These are phyloP conservation scores for Schoenoplectus tabernaemontani DNA, from an alignment of 202 grass and related monocot genomes.

Conservation along the genomic window DNA sequence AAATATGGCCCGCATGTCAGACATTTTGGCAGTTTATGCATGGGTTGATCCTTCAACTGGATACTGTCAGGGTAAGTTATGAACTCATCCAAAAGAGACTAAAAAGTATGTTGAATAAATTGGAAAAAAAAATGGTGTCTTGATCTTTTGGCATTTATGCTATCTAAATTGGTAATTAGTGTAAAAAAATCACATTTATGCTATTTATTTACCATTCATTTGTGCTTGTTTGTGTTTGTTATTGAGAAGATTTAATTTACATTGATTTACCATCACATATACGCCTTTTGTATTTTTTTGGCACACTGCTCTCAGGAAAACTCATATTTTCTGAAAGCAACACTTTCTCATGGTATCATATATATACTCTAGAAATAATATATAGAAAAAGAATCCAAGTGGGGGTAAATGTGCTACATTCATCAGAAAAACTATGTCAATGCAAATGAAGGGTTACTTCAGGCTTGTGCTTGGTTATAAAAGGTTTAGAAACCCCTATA, in stretches of 20 bases:
- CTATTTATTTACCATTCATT: too few species aligned
- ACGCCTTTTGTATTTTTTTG: neutral
- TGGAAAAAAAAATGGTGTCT: neutral
- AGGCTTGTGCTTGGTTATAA: neutral
- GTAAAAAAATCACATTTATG: neutral
- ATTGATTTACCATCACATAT: neutral
- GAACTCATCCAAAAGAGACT: conserved; percentile 19
- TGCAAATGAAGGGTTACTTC: neutral
- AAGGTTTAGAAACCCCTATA: neutral
- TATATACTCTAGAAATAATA: neutral
- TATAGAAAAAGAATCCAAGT: neutral
- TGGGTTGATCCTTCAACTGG: conserved; percentile 96
- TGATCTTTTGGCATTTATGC: neutral
- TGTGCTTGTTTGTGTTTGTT: neutral
- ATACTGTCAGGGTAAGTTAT: conserved; percentile 79
- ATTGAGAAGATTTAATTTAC: neutral
- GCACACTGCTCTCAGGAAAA: neutral
- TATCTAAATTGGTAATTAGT: neutral
- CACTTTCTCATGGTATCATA: neutral
- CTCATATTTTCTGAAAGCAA: neutral
- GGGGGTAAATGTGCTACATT: neutral
- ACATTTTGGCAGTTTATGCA: conserved; percentile 99
- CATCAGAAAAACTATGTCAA: neutral
- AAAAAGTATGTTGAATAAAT: neutral
- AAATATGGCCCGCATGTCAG: conserved; percentile 99